phyloP scores from a whole-genome alignment of 495 filamentous ascomycete genomes.

The Podospora bellae-mahoneyi region DNA sequence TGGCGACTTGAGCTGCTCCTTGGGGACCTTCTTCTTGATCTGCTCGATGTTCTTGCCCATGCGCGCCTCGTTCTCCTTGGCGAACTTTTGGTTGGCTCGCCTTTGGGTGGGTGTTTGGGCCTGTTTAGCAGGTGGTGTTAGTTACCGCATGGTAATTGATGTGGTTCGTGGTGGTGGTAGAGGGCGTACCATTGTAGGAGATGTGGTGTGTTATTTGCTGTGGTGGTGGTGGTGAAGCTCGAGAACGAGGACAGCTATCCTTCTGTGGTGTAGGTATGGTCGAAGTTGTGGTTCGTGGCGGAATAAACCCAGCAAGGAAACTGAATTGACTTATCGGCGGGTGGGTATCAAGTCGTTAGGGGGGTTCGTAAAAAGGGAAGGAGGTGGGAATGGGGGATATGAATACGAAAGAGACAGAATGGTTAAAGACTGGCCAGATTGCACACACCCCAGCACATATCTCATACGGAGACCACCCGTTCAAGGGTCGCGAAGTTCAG shows the following conservation, averaged over 20 bases:
- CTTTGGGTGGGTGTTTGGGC: conserved; percentile 94
- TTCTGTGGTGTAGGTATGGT: neutral
- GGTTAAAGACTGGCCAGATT: conserved; percentile 30
- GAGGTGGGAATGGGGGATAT: neutral
- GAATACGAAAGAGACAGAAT: conserved; percentile 1
- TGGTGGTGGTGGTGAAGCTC: neutral
- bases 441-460: conserved; percentile 17
- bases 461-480: neutral
- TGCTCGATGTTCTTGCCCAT: conserved; percentile 74
- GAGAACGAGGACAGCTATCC: neutral
- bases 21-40: conserved; percentile 60
- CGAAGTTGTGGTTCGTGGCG: too few relatives aligned
- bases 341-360: neutral
- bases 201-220: neutral
- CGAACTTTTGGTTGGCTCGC: conserved; percentile 80
- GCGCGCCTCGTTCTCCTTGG: conserved; percentile 71
- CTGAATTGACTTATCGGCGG: neutral
- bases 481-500: conserved; percentile 19
- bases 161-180: neutral
- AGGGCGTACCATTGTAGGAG: conserved; percentile 24
- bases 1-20: conserved; percentile 65
- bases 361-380: neutral
- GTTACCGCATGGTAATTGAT: neutral
- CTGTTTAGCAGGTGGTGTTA: conserved; percentile 40
- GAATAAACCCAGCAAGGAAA: neutral